Evolutionary conservation across 768 basidiomycete genomes (phyloP), one percentile per base, ranked within the genome.

Genomic region (Hygrophorus pudorinus): DNA sequence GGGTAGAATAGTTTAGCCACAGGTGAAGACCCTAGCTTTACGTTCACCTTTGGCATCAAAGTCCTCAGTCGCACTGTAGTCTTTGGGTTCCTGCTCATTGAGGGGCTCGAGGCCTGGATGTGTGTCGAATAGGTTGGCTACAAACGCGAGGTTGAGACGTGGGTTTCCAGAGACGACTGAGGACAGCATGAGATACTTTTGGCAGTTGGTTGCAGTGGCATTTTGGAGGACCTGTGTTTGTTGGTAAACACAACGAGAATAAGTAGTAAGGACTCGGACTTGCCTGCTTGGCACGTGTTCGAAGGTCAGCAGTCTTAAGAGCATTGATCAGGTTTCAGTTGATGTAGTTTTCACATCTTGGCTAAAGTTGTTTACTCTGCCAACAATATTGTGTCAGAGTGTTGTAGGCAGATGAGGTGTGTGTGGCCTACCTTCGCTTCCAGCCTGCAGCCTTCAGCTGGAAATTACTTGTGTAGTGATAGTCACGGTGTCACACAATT

Each of bases 291-390:
- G 94, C 96, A 29, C 96, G 83, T 50, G 79, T 71, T 13, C 81
- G 79, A 36, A 89, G 59, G 52, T 96, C 92, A 27, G 65, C 63
- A 0, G 91, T 93, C 59, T 96, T 85, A 2, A 98, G 92, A 91
- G 59, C 96, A 98, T 50, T 90, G 72, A 42, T 88, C 84, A 2
- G 96, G 92, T 59, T 94, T 91, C 53, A 99, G 81, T 62, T 98
- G 94, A 63, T 97, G 67, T 98, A 99, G 70, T 97, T 97, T 67
- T 97, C 92, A 98, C 92, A 61, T 99, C 96, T 53, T 89, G 83
- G 56, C 88, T 87, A 66, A 99, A 98, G 72, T 98, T 99, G 65
- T 86, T 83, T 29, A 99, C 96, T 56, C 94, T 92, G 56, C 20
- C 30, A 14, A 20, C 7, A 42, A 45, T 12, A 20, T 2, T 36